A percentile compares a stretch with the other conserved stretches of the same genome.
phyloP scores from a whole-genome alignment of 176 grass and related monocot species.

The Lolium rigidum region DNA sequence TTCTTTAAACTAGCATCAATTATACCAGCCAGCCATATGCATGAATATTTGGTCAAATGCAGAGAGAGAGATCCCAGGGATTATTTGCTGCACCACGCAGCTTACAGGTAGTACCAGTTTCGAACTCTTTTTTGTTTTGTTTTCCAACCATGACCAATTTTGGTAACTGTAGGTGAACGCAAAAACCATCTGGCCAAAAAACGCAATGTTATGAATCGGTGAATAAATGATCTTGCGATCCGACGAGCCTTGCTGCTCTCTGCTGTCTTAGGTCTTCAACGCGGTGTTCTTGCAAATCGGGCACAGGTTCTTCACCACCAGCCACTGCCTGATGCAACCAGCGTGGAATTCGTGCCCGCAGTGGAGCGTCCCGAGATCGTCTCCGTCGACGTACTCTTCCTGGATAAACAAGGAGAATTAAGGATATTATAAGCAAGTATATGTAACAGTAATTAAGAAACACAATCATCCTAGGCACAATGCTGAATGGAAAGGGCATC shows the following conservation, averaged over 20 bases:
- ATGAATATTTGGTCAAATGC: slow-evolving; percentile 53
- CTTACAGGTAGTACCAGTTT: slow-evolving; percentile 48
- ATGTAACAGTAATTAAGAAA: not conserved
- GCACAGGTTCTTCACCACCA: slow-evolving; percentile 58
- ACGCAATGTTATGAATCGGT: slow-evolving; percentile 38
- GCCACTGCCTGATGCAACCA: slow-evolving; percentile 63
- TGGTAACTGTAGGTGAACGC: slow-evolving; percentile 26
- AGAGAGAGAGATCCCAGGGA: slow-evolving; percentile 31
- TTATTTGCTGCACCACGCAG: slow-evolving; percentile 49
- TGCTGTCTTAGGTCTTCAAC: slow-evolving; percentile 43
- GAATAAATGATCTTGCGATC: slow-evolving; percentile 55
- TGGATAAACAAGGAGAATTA: slow-evolving; percentile 20
- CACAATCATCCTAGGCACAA: not conserved
- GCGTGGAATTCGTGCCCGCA: slow-evolving; percentile 61
- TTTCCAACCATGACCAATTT: not conserved
- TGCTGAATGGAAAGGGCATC: not conserved
- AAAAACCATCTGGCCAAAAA: slow-evolving; percentile 48
- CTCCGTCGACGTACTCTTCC: slow-evolving; percentile 60
- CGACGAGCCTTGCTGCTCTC: not conserved
- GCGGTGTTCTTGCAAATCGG: slow-evolving; percentile 61
- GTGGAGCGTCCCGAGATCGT: slow-evolving; percentile 52
- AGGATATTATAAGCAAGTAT: not conserved
- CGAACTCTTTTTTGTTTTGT: not conserved
- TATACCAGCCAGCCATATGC: slow-evolving; percentile 16
- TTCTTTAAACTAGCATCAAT: slow-evolving; percentile 45